Base-by-base conservation (phyloP, 2,329 filamentous ascomycete genomes). In the Xylaria sp. region DNA sequence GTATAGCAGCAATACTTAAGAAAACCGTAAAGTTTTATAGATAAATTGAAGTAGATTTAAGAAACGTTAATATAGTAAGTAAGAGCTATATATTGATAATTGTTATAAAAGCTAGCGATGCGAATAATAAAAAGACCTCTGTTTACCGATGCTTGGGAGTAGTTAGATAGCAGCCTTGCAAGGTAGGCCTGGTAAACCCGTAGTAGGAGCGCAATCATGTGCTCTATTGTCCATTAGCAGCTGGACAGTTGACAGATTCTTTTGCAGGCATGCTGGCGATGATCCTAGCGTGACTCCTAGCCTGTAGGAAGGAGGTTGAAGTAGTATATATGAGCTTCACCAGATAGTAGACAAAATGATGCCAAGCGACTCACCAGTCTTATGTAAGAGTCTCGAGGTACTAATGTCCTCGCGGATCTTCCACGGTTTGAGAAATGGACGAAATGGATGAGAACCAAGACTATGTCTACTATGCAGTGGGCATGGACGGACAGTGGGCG, bases 381-480 rank as follows among this genome's bases (percentile, higher is more conserved):
- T 5, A 36, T 44, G 38, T 53, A 33, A 53, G 47, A 36, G 3
- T 10, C n/a, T 27, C 47, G 20, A 44, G 25, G 20, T 61, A 5
- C 31, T 59, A 39, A 29, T 20, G 31, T 22, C 36, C 25, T 44
- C 33, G 57, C 51, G 22, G 6, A 31, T 44, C 54, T 39, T 39
- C 49, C 47, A 61, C 59, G 38, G 59, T 50, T 42, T 62, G 50
- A 39, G n/a, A 33, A 44, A 17, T 5, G n/a, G 38, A 31, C 25
- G 15, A 31, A 39, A 54, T 17, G 6, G 39, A 55, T 15, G 17
- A n/a, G 20, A 51, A 44, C 25, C 60, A 36, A 63, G 53, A 53
- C 53, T 51, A 50, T 44, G n/a, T 7, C 22, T 49, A 25, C 45
- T 10, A 49, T 25, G 45, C 17, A 39, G 22, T 17, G 25, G 39